Evolutionary conservation across 306 rosid species (phyloP).

Genomic region (Luffa aegyptiaca): DNA sequence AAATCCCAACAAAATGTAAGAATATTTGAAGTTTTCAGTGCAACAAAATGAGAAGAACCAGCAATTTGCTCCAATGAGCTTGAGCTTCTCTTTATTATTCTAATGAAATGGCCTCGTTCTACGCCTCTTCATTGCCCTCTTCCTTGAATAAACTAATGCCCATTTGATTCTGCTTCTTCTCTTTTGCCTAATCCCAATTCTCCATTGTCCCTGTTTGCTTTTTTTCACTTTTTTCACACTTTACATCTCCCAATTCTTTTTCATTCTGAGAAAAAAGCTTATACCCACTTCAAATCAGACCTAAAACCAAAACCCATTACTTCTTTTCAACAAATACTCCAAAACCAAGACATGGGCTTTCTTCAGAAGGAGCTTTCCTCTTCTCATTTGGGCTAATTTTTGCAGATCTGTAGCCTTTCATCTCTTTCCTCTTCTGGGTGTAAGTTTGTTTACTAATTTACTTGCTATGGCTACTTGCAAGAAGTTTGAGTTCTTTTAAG

Average conservation of each 20-base stretch:
- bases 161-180: not conserved
- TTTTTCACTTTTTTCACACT: not conserved
- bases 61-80: not conserved
- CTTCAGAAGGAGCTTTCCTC: not conserved
- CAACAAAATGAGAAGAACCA: not conserved
- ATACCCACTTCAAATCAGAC: not conserved
- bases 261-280: not conserved
- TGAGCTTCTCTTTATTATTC: not conserved
- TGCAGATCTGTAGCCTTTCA: conserved; percentile 4
- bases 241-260: not conserved
- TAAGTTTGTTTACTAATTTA: not conserved
- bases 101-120: not conserved
- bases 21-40: not conserved
- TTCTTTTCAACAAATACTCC: not conserved
- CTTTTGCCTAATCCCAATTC: not conserved
- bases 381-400: not conserved
- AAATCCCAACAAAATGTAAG: not conserved
- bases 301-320: not conserved
- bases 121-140: not conserved
- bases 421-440: not conserved
- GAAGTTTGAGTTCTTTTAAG: not conserved
- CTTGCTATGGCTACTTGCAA: not conserved
- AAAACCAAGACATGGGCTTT: not conserved
- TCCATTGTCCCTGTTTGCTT: not conserved
- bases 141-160: not conserved